Conservation (phyloP, 768 basidiomycete species). For the Mycena amicta region DNA sequence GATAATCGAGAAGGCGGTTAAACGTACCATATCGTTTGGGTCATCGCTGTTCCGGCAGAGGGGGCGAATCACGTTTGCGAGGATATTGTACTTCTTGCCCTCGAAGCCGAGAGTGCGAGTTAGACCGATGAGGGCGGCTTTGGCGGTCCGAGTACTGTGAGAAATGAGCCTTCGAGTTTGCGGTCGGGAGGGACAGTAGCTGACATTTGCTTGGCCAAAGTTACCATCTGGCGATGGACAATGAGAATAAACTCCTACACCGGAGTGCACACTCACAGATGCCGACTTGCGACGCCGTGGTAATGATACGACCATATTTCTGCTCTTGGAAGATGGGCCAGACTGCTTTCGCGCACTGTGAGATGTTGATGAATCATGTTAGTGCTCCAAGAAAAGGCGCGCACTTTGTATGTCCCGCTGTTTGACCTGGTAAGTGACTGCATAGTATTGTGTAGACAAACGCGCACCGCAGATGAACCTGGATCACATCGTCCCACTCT, state of each 20-base stretch:
- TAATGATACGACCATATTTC: conserved; percentile 93
- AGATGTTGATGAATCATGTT: not conserved
- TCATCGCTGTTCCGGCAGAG: conserved; percentile 91
- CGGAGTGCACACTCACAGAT: conserved; percentile 51
- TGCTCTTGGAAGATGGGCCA: conserved; percentile 98
- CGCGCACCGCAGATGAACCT: conserved; percentile 76
- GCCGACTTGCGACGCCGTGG: conserved; percentile 90
- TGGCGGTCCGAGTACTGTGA: conserved; percentile 85
- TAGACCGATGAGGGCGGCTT: conserved; percentile 87
- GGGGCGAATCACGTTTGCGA: conserved; percentile 89
- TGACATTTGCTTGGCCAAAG: conserved; percentile 90
- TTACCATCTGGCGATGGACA: conserved; percentile 68
- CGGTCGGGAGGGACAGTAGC: too few species aligned
- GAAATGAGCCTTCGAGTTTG: too few species aligned
- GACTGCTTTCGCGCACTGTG: conserved; percentile 85
- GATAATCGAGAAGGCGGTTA: not conserved
- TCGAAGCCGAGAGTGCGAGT: conserved; percentile 91
- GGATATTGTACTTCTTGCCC: conserved; percentile 87
- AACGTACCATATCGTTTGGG: conserved; percentile 72
- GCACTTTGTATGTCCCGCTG: conserved; percentile 86
- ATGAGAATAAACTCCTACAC: not conserved
- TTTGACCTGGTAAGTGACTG: conserved; percentile 5
- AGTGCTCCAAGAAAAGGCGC: too few species aligned
- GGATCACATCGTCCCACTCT: conserved; percentile 93
- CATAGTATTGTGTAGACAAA: not conserved